Percentiles rank a stretch among this genome's conserved stretches.
Conservation (phyloP, 225 moss, liverwort and hornwort species). For the Polytrichum commune region DNA sequence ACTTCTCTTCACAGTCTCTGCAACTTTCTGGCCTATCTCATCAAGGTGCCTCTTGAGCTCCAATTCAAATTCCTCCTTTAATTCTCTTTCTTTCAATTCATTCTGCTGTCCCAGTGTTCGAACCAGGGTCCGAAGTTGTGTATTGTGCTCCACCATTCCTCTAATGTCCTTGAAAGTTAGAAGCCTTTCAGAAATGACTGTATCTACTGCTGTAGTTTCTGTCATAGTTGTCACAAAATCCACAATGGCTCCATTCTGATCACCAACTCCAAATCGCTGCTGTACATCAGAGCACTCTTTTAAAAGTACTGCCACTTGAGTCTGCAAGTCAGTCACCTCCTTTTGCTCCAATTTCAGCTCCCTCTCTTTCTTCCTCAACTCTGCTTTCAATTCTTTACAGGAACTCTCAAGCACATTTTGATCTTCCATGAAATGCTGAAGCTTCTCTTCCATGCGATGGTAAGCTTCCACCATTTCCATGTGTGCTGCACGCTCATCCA, state of each 20-base stretch:
- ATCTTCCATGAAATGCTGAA: conserved; percentile 76
- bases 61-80: conserved; percentile 75
- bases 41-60: conserved; percentile 82
- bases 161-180: conserved; percentile 90
- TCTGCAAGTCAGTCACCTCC: conserved; percentile 89
- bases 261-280: conserved; percentile 79
- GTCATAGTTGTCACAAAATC: conserved; percentile 48
- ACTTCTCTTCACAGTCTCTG: conserved; percentile 70
- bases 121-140: conserved; percentile 78
- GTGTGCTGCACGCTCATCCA: conserved; percentile 93
- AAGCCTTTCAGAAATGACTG: conserved; percentile 84
- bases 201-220: conserved; percentile 72
- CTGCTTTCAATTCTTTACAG: conserved; percentile 90
- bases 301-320: conserved; percentile 87
- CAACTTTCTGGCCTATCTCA: conserved; percentile 82
- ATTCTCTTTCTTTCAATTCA: conserved; percentile 78
- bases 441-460: conserved; percentile 82
- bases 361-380: conserved; percentile 88
- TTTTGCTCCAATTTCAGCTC: conserved; percentile 81
- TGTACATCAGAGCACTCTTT: conserved; percentile 93
- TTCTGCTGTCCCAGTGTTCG: conserved; percentile 84
- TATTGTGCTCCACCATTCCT: conserved; percentile 98
- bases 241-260: conserved; percentile 69
- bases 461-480: conserved; percentile 81
- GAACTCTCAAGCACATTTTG: conserved; percentile 65